phyloP scores from a whole-genome alignment of 2,329 filamentous ascomycete genomes.

The Claviceps maximensis region DNA sequence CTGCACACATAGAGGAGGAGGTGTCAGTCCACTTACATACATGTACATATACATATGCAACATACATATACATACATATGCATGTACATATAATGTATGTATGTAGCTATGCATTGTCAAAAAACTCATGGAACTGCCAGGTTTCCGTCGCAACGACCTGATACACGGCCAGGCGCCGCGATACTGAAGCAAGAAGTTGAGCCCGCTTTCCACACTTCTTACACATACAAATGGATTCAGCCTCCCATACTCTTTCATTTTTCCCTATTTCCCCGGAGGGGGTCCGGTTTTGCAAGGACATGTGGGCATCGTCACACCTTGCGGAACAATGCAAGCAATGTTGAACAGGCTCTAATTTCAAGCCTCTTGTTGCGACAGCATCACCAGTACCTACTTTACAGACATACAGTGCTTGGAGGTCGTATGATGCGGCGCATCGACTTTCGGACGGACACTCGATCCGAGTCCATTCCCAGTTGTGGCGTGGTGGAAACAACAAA shows the following conservation, averaged over 20 bases:
- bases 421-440: background rate
- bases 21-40: background rate
- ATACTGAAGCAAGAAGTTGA: background rate
- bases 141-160: background rate
- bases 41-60: no score
- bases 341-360: background rate
- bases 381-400: background rate
- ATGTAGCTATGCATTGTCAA: background rate
- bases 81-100: no score
- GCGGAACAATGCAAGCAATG: background rate
- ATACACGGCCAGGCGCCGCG: background rate
- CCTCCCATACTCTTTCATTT: background rate
- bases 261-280: background rate
- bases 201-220: background rate
- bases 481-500: background rate
- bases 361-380: background rate
- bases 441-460: background rate
- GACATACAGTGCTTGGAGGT: background rate
- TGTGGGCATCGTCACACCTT: background rate
- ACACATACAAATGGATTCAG: background rate
- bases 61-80: no score
- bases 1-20: background rate
- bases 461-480: background rate
- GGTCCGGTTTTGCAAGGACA: background rate
- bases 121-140: background rate